Conservation (phyloP, 2,329 filamentous ascomycete genomes). For the Geosmithia putterillii region DNA sequence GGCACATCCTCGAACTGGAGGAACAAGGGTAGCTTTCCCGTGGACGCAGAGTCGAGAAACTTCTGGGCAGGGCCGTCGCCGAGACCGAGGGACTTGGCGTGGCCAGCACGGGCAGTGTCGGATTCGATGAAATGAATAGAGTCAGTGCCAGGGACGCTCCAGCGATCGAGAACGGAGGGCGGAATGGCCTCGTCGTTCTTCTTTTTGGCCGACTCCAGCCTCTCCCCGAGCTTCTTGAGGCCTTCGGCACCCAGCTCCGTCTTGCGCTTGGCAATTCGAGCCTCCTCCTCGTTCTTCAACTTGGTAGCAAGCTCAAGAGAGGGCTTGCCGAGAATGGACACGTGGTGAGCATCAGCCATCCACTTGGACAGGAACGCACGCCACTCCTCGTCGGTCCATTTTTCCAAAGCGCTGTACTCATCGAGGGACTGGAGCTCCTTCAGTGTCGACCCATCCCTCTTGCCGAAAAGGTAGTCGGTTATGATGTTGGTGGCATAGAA, state of each 20-base stretch:
- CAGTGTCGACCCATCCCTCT: conserved; percentile 68
- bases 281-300: conserved; percentile 71
- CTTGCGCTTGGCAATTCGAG: conserved; percentile 66
- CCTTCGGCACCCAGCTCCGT: conserved; percentile 72
- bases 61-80: conserved; percentile 60
- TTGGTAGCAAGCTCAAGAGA: conserved; percentile 68
- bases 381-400: conserved; percentile 80
- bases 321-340: conserved; percentile 80
- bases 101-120: conserved; percentile 69
- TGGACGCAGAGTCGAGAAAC: conserved; percentile 56
- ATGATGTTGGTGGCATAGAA: conserved; percentile 82
- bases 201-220: conserved; percentile 70
- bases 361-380: conserved; percentile 69
- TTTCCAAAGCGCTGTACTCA: conserved; percentile 57
- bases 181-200: conserved; percentile 87
- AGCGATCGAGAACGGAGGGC: conserved; percentile 64
- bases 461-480: conserved; percentile 83
- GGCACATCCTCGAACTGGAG: conserved; percentile 95
- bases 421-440: conserved; percentile 41
- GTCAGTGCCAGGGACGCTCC: conserved; percentile 71
- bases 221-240: conserved; percentile 59
- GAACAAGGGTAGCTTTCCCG: conserved; percentile 60
- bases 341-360: conserved; percentile 73
- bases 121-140: conserved; percentile 94
- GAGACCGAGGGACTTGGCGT: conserved; percentile 58